Percentiles rank a stretch among this genome's conserved stretches.
phyloP scores from a whole-genome alignment of 2,329 filamentous ascomycete genomes.

The Periglandula ipomoeae region DNA sequence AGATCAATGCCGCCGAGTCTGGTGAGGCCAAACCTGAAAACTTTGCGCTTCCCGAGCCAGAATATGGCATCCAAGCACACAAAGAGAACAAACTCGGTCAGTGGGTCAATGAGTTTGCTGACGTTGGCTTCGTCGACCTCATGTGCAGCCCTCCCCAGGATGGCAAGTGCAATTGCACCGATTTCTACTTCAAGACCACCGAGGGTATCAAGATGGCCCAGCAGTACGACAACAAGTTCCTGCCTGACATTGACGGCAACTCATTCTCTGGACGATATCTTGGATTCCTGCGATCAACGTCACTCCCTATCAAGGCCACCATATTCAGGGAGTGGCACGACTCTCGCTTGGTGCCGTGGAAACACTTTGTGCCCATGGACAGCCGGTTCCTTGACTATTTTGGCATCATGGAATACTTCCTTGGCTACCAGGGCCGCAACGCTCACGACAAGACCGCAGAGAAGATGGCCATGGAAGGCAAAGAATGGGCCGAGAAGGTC shows the following conservation, averaged over 20 bases:
- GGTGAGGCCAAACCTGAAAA: conserved; percentile 35
- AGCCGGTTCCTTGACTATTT: conserved; percentile 64
- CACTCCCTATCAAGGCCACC: conserved; percentile 67
- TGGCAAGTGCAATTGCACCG: conserved; percentile 38
- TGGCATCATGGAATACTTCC: conserved; percentile 65
- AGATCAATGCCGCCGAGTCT: conserved; percentile 39
- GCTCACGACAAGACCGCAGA: conserved; percentile 49
- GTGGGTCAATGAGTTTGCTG: conserved; percentile 40
- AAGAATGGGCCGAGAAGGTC: conserved; percentile 59
- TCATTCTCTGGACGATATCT: conserved; percentile 60
- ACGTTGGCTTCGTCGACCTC: conserved; percentile 45
- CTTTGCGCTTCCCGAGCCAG: conserved; percentile 40
- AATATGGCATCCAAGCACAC: conserved; percentile 39
- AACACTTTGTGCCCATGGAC: conserved; percentile 75
- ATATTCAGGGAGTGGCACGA: conserved; percentile 79
- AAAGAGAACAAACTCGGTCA: conserved; percentile 33
- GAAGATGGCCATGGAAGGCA: conserved; percentile 56
- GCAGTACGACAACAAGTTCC: conserved; percentile 56
- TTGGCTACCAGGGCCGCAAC: conserved; percentile 43
- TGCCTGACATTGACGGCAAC: conserved; percentile 71
- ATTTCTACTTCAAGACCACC: conserved; percentile 32
- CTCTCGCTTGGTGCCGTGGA: conserved; percentile 62
- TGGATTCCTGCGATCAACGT: conserved; percentile 59
- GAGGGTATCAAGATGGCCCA: conserved; percentile 34
- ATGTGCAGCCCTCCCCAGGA: conserved; percentile 34